Evolutionary conservation across 2,329 filamentous ascomycete species (phyloP), one percentile per base, ranked within the genome.

Genomic region (Neofusicoccum sp.): DNA sequence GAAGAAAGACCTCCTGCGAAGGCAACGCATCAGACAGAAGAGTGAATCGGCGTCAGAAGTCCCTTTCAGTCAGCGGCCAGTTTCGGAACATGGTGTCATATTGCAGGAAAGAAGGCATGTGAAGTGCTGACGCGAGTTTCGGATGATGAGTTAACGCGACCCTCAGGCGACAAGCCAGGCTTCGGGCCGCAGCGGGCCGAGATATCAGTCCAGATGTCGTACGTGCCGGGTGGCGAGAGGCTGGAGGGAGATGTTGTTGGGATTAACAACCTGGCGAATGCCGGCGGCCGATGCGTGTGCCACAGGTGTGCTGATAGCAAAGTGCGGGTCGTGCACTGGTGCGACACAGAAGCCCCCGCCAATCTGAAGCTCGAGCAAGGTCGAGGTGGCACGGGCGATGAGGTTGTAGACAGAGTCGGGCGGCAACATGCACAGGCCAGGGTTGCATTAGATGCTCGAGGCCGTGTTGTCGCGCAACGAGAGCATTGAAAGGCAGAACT

Each of bases 281-380:
- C 24, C 49, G 36, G n/a, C 11, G 26, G 28, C 33, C 51, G 51
- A 24, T 33, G 26, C 43, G 26, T n/a, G n/a, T 43, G 51, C 33
- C 20, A 20, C 38, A 43, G 6, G n/a, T n/a, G n/a, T n/a, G n/a
- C n/a, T n/a, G n/a, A n/a, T n/a, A n/a, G n/a, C n/a, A n/a, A n/a
- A n/a, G 51, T 7, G 36, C 51, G 51, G 51, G 36, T 43, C 28
- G 51, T 43, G 51, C 51, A 33, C 51, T 56, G 38, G 51, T 56
- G 51, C 38, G 51, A 56, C 26, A 40, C 26, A 44, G n/a, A 12
- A 38, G 33, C n/a, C 14, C 33, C 48, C 48, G 48, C 28, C 12
- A 6, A 40, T n/a, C 14, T 14, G 36, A 20, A n/a, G 36, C 12
- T 40, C 36, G 36, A n/a, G 36, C 36, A 3, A 40, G 36, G 36